Evolutionary conservation across 805 yeast species (phyloP).

Genomic region (Saturnispora dispora): DNA sequence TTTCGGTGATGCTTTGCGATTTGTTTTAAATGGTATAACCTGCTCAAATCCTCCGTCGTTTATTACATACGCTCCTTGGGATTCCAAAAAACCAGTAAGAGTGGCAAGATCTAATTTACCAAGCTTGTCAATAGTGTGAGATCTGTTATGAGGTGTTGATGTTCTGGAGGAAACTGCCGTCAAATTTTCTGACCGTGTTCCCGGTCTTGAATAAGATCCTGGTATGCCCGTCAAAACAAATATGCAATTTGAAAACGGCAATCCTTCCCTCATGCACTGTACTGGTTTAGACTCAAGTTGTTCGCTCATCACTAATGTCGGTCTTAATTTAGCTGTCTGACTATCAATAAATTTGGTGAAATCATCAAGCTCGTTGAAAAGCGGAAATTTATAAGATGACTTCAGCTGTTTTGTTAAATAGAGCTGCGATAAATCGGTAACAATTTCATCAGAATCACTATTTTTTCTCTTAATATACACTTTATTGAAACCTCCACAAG

Average conservation of each 20-base stretch:
- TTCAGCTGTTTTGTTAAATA: conserved; percentile 6
- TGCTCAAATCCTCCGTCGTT: conserved; percentile 10
- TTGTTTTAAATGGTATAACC: conserved; percentile 4
- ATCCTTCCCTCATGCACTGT: background rate
- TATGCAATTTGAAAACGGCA: conserved; percentile 9
- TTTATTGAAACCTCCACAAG: conserved; percentile 12
- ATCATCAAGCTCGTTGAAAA: conserved; percentile 12
- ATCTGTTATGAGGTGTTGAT: conserved; percentile 2
- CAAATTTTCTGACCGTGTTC: conserved; percentile 4
- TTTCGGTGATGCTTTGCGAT: background rate
- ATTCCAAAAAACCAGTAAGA: conserved; percentile 5
- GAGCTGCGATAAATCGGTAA: conserved; percentile 6
- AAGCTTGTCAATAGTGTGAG: conserved; percentile 1
- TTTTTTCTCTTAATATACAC: conserved; percentile 5
- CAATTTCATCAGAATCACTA: conserved; percentile 6
- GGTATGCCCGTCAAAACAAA: conserved; percentile 11
- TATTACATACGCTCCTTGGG: conserved; percentile 9
- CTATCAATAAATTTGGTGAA: conserved; percentile 12
- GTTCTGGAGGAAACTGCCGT: conserved; percentile 6
- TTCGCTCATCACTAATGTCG: background rate
- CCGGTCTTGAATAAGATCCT: background rate
- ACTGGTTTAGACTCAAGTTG: background rate
- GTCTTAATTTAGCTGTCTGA: conserved; percentile 1
- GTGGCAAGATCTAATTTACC: background rate
- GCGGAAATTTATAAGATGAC: conserved; percentile 7